Base-by-base conservation (phyloP, 257 asterid species). In the Leptodermis oblonga region DNA sequence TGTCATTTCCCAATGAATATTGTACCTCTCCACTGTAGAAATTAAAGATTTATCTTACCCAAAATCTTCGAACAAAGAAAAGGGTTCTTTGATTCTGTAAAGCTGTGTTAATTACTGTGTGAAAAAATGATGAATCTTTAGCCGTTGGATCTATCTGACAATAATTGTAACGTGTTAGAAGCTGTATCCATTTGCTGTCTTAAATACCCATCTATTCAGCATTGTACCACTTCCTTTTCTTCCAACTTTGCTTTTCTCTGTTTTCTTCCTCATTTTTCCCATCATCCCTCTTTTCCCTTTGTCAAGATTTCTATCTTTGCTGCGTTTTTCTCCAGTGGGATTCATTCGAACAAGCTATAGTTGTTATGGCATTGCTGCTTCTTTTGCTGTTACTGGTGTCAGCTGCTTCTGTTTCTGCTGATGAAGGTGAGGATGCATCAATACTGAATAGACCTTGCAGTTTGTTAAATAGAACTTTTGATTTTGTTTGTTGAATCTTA, bases 121-220 rank as follows among this genome's bases (percentile, higher is more conserved):
- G 36, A 67, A 73, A n/a, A 67, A 64, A 66, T 46, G 62, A 62
- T 67, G 45, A 68, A 72, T 76, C 75, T 60, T 39, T 74, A 79
- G 82, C 92, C 92, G 90, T 86, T 74, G 75, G 88, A 88, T 88
- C 75, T 37, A 73, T 72, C 86, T 84, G 88, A 71, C 86, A 77
- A 41, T 68, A 75, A 62, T n/a, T 79, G 74, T 79, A 62, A 81
- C 49, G 81, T 69, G 84, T 73, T 77, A 76, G 82, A 77, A 77
- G 82, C 74, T 61, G 25, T 4, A 63, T 49, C n/a, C 15, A 0
- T 22, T 48, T 62, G 48, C 76, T 74, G 65, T 79, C 80, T 83
- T 81, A 81, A 70, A 80, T 83, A 63, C 66, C 81, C 62, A 36
- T 65, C 73, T 56, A 55, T 70, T 72, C 65, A 43, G 61, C 48